Base-by-base conservation (phyloP, 495 filamentous ascomycete genomes). In the Neurospora hispaniola region DNA sequence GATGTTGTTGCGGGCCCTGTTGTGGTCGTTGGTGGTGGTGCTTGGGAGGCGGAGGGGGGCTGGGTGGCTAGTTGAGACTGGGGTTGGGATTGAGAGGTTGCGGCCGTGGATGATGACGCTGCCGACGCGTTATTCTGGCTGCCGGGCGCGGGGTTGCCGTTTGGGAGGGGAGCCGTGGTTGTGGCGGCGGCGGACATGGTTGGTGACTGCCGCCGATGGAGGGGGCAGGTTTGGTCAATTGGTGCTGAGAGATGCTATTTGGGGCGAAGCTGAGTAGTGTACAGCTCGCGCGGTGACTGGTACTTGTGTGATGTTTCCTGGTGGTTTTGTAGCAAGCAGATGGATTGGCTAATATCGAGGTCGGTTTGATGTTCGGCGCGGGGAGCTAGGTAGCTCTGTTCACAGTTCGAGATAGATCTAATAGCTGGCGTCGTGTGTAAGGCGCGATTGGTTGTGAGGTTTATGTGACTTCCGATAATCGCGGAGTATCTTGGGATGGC, bases 11-110 rank as follows among this genome's bases (percentile, higher is more conserved):
- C 46, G 62, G 74, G 44, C 12, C 46, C 70, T 38, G 73, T 14
- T 20, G 75, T 59, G 77, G 83, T 70, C 78, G 84, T 78, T 76
- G 81, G 78, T 80, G 85, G 71, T n/a, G 80, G 27, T n/a, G 80
- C 75, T 74, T 81, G 80, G 20, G 74, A 43, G 42, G 42, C 66
- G 11, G 75, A 69, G 11, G 77, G 66, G 10, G 46, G 41, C 41
- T 73, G 76, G 23, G 76, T 23, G 8, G 68, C 14, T 54, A 48
- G 38, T 70, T 74, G 68, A n/a, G 73, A 71, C 79, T 40, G 78
- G 71, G 72, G 77, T 76, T 69, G 75, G 72, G 70, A 86, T 85
- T 44, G 86, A 14, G 79, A 71, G 72, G 72, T 79, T 38, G 74
- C 68, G 42, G 75, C 74, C 0, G 81, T 79, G 43, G 78, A 75